Percentiles rank a stretch among this genome's conserved stretches.
phyloP scores from a whole-genome alignment of 495 filamentous ascomycete species.

The Penicilliopsis zonata region DNA sequence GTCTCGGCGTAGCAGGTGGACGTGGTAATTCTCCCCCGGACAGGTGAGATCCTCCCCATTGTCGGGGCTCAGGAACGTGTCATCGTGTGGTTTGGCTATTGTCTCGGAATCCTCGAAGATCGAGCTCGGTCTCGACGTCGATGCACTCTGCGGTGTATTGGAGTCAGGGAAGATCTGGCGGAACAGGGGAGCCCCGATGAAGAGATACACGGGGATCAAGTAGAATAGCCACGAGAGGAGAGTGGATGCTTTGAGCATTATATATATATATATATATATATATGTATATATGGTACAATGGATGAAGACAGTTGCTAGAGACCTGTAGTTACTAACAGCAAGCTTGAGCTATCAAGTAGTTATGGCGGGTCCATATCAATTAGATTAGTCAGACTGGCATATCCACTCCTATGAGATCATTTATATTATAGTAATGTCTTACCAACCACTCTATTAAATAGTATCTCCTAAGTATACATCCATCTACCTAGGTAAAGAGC shows the following conservation, averaged over 20 bases:
- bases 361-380: too few species aligned
- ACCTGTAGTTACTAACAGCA: too few species aligned
- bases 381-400: too few species aligned
- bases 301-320: too few species aligned
- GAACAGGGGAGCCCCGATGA: conserved; percentile 14
- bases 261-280: neutral
- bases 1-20: conserved; percentile 34
- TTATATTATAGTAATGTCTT: too few species aligned
- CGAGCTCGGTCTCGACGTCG: too few species aligned
- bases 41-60: conserved; percentile 18
- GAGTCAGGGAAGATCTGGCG: conserved; percentile 12
- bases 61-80: conserved; percentile 19
- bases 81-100: conserved; percentile 18
- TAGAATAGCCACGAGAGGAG: conserved; percentile 26
- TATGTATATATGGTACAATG: neutral
- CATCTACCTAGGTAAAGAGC: too few species aligned
- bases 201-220: conserved; percentile 28
- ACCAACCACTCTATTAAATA: too few species aligned
- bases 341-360: too few species aligned
- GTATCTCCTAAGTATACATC: too few species aligned
- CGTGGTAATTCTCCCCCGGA: conserved; percentile 17
- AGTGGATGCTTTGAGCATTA: conserved; percentile 17
- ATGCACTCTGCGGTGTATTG: neutral
- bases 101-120: conserved; percentile 9
- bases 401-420: too few species aligned